A percentile compares a stretch with the other conserved stretches of the same genome.
Evolutionary conservation across 2,329 filamentous ascomycete genomes (phyloP).

Genomic region (Pseudopyricularia javanii): DNA sequence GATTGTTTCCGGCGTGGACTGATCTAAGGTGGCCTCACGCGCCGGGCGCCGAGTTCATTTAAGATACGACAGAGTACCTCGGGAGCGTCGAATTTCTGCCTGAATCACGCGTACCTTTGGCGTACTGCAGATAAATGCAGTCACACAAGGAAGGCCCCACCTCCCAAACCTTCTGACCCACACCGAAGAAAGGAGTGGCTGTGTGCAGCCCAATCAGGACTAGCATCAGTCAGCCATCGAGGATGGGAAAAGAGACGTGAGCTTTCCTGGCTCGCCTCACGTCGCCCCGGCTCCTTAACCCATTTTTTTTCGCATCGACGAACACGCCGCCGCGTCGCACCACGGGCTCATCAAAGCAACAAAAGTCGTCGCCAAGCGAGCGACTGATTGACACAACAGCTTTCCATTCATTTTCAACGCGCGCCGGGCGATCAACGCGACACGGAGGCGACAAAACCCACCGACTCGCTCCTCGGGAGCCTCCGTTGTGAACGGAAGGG

Average conservation of each 20-base stretch:
- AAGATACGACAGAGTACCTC: not conserved
- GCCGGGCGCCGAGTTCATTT: not conserved
- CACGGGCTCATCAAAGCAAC: conserved; percentile 16
- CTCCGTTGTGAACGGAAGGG: conserved; percentile 1
- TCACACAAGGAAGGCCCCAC: not conserved
- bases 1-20: too few relatives aligned
- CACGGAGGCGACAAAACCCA: conserved; percentile 2
- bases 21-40: too few relatives aligned
- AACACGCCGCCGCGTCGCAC: conserved; percentile 29
- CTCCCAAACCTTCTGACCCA: not conserved
- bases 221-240: conserved; percentile 26
- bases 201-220: conserved; percentile 13
- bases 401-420: not conserved
- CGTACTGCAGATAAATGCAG: not conserved
- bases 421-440: conserved; percentile 2
- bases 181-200: conserved; percentile 11
- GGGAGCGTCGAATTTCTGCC: not conserved
- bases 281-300: not conserved
- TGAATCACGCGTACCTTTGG: not conserved
- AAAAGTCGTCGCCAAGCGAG: not conserved
- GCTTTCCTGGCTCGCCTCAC: conserved; percentile 26
- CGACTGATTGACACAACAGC: not conserved
- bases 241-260: conserved; percentile 20
- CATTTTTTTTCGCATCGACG: conserved; percentile 1
- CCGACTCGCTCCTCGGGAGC: conserved; percentile 3